Base-by-base conservation (phyloP, 2,329 filamentous ascomycete species). In the Xylaria sp. region DNA sequence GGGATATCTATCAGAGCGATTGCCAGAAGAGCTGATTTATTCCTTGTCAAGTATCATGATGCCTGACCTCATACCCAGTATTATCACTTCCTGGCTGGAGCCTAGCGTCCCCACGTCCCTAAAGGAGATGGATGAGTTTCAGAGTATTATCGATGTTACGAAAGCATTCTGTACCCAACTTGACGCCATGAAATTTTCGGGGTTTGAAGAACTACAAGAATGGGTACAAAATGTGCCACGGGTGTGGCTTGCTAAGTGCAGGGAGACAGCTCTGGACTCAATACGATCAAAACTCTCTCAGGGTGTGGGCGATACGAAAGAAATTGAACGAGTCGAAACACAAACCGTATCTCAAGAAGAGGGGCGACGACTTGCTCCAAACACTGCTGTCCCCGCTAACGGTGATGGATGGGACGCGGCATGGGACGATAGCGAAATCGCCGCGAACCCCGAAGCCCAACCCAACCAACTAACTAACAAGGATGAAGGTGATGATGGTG, bases 221-320 rank as follows among this genome's bases (percentile, higher is more conserved):
- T 99, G 96, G 95, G 90, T 93, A 0, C 88, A 90, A 48, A 90
- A 91, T 69, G 92, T 93, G 0, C 92, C 94, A 0, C 89, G 89
- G 65, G 90, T 93, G 30, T 99, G 96, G 96, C 85, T 98, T 14
- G 88, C 88, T 1, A 95, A 93, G 77, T 91, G 94, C 72, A 89
- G 92, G 75, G 94, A 97, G 75, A 89, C 86, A 39, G 90, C 93
- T 0, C 85, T 99, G 27, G 91, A 94, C 69, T 86, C 87, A 39
- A 89, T 97, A 12, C 89, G 96, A 27, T 86, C 81, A 21, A 87
- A 91, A 54, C 85, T 98, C 2, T 85, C 89, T 3, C 82, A 83
- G 60, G 92, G 91, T 8, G 85, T 95, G 47, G 90, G 90, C 8
- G 80, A 84, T 30, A 85, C 90, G 14, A 91, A 88, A 72, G 84